Conservation (phyloP, 257 asterid species). For the Datura wrightii region DNA sequence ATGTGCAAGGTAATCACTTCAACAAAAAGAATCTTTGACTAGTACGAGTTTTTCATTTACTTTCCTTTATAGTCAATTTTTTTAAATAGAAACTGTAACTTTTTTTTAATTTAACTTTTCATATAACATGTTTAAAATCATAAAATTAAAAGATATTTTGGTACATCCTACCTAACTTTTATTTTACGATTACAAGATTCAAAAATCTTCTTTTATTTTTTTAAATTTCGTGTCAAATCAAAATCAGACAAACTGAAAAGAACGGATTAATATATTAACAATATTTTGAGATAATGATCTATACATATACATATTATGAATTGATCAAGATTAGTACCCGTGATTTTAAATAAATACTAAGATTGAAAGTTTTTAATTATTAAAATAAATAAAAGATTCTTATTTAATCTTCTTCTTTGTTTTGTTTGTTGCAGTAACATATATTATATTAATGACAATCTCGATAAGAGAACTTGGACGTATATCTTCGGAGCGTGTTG, state of each 20-base stretch:
- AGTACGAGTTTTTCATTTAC: background rate
- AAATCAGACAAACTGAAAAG: no score
- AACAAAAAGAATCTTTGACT: background rate
- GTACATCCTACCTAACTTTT: no score
- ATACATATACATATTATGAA: background rate
- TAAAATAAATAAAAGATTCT: background rate
- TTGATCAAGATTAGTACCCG: background rate
- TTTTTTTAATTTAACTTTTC: no score
- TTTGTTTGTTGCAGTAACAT: slow-evolving; percentile 65
- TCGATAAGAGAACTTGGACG: slow-evolving; percentile 94
- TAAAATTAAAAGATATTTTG: no score
- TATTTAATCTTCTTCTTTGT: background rate
- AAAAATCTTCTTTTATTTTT: no score
- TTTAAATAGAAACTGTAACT: no score
- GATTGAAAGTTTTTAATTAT: background rate
- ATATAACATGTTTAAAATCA: no score
- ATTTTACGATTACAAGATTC: no score
- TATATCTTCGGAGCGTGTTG: slow-evolving; percentile 91
- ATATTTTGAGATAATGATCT: background rate
- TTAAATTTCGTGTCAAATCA: no score
- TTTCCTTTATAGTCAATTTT: no score
- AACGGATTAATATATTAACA: background rate
- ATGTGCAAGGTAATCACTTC: slow-evolving; percentile 76
- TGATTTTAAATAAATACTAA: background rate
- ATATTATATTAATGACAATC: slow-evolving; percentile 83